Evolutionary conservation across 176 grass and related monocot genomes (phyloP).

Genomic region (Triticum dicoccoides): DNA sequence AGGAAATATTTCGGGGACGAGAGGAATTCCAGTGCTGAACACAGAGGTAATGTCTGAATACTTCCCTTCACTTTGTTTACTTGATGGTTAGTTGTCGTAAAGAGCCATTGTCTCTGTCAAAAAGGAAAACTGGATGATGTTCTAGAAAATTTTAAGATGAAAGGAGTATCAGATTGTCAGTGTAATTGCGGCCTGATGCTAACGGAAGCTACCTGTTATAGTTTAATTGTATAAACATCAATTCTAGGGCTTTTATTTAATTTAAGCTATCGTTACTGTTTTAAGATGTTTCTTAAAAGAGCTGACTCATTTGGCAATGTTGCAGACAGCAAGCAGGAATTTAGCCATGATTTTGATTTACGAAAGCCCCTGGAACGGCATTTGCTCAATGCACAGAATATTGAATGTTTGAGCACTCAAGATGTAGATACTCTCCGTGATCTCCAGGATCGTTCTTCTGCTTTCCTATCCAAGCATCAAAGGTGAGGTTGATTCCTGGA

Average conservation of each 20-base stretch:
- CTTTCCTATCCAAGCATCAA: constrained; percentile 67
- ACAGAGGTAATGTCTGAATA: constrained; percentile 40
- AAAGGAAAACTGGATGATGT: neutral
- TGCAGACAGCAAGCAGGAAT: constrained; percentile 81
- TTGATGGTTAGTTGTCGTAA: neutral
- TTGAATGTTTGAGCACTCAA: constrained; percentile 79
- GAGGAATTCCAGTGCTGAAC: constrained; percentile 37
- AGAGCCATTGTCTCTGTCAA: neutral
- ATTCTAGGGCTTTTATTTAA: neutral
- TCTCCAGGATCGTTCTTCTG: constrained; percentile 45
- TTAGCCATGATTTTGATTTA: constrained; percentile 90
- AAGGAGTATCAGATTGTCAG: neutral
- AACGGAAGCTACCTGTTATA: neutral
- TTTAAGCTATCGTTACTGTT: neutral
- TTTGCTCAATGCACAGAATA: constrained; percentile 52
- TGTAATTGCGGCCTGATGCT: neutral
- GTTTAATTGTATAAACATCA: neutral
- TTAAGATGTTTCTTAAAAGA: neutral
- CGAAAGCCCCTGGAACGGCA: constrained; percentile 78
- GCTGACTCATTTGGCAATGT: neutral
- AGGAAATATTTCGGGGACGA: constrained; percentile 90
- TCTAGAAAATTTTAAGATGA: neutral
- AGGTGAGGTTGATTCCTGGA: constrained; percentile 37
- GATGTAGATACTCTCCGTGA: constrained; percentile 38
- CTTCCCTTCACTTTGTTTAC: neutral